phyloP scores from a whole-genome alignment of 2,329 filamentous ascomycete genomes.

The Aotearoamyces nothofagi region DNA sequence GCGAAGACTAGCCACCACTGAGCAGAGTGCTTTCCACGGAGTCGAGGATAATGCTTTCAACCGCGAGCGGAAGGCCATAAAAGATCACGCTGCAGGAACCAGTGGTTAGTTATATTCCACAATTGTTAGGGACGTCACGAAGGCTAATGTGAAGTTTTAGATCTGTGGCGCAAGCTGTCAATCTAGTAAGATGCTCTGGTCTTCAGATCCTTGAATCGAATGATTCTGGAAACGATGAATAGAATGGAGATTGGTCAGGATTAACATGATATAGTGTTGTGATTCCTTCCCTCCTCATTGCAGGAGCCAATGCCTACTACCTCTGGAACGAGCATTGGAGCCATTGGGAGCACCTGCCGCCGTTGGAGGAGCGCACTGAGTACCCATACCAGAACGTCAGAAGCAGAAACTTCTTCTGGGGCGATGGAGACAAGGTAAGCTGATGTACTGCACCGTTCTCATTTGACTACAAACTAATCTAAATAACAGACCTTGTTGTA shows the following conservation, averaged over 20 bases:
- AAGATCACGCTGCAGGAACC: conserved; percentile 75
- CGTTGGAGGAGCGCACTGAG: conserved; percentile 80
- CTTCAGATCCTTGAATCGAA: too few relatives aligned
- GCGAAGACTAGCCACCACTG: conserved; percentile 56
- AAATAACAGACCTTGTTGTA: not conserved
- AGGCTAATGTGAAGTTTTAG: conserved; percentile 31
- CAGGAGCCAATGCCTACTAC: conserved; percentile 69
- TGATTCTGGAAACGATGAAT: too few relatives aligned
- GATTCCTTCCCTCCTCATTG: conserved; percentile 56
- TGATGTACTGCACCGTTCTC: conserved; percentile 2
- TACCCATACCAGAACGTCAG: conserved; percentile 98
- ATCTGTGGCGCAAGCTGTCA: conserved; percentile 90
- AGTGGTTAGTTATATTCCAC: conserved; percentile 45
- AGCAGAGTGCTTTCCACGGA: conserved; percentile 38
- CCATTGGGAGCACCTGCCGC: conserved; percentile 74
- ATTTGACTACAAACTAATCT: conserved; percentile 1
- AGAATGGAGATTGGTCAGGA: not conserved
- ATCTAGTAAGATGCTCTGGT: conserved; percentile 58
- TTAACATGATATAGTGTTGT: conserved; percentile 42
- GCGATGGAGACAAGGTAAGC: conserved; percentile 87
- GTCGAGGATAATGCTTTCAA: conserved; percentile 79
- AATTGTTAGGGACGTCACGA: not conserved
- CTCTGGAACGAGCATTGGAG: conserved; percentile 97
- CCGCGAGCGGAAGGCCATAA: conserved; percentile 78
- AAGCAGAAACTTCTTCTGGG: conserved; percentile 89